Base-by-base conservation (phyloP, 2,329 filamentous ascomycete genomes). In the Fusarium albidum region DNA sequence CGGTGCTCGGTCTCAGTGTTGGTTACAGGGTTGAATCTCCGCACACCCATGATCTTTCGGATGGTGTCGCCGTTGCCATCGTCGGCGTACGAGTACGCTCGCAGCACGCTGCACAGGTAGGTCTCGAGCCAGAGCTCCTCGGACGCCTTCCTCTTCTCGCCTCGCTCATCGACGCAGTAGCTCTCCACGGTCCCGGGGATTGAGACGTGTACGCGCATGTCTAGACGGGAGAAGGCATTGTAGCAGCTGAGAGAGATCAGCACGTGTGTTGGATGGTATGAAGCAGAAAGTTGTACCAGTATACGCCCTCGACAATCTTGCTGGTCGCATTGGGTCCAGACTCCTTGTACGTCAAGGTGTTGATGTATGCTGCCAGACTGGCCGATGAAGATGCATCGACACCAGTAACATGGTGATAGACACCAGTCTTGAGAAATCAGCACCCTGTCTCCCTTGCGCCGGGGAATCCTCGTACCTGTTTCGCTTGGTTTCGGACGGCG, bases 1-100 rank as follows among this genome's bases (percentile, higher is more conserved):
- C 91, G 91, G 71, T 99, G 95, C 75, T 99, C 95, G 55, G 92
- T 92, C 73, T 99, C 95, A n/a, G 95, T 98, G 73, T 91, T 98
- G 40, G 92, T 97, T 56, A 99, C 91, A 1, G 95, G 95, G 70
- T 99, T 99, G 82, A 99, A 98, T 59, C 95, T 86, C 65, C 95
- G 85, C 43, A 98, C 92, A n/a, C 94, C 95, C 71, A 98, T 91
- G 55, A 99, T 97, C 77, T 95, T 96, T 74, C 95, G 90, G 71
- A 98, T 96, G 2, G 90, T 90, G 67, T 97, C 94, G 48, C 94
- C 94, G 49, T 90, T 95, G 37, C 94, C 94, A 73, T 97, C 90
- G 71, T 99, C 94, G 42, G 95, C 95, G 71, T 99, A 99, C 1
- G 92, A 94, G 74, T 98, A 99, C 55, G 95, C 93, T 67, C 95